Base-by-base conservation (phyloP, 495 filamentous ascomycete species). In the Lophium mytilinum region DNA sequence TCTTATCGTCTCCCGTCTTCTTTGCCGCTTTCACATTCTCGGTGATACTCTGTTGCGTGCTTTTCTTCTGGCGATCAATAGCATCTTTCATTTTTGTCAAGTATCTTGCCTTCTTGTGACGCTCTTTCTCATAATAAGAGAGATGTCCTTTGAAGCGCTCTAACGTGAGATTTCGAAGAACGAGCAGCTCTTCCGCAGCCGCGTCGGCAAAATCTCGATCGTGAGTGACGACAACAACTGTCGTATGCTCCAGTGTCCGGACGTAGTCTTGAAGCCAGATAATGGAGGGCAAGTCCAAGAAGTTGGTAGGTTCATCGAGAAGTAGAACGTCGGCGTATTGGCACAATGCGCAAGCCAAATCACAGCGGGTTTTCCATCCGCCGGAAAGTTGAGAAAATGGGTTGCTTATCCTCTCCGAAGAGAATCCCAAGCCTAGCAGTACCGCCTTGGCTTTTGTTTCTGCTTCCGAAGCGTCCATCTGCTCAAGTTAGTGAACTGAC, bases 291-390 rank as follows among this genome's bases (percentile, higher is more conserved):
- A 94, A 77, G 66, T 94, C 89, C 1, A 92, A 75, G 67, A 86
- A 91, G 66, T 92, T 92, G 50, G 89, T 92, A 4, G 89, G 88
- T 63, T 94, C 89, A 73, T 94, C 88, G 15, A 94, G 82, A 48
- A 94, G 85, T 61, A 92, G 76, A 48, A 92, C 81, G 60, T 91
- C 86, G 0, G 85, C 78, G n/a, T 81, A 75, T 62, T 87, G 82
- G 4, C 86, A 75, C 10, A 94, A 75, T 11, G 80, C 76, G 14
- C 77, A 75, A 1, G 87, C 87, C 7, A 92, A 76, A 55, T 81
- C 76, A 46, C 78, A 82, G 39, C 88, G 78, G 82, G 89, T 92
- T 21, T 73, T 77, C 88, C 88, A 92, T 5, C 89, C 89, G 11
- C 88, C 88, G 0, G 88, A 92, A 11, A 94, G 71, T 6, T 78